Base-by-base conservation (phyloP, 2,329 filamentous ascomycete genomes). In the Westerdykella ornata region DNA sequence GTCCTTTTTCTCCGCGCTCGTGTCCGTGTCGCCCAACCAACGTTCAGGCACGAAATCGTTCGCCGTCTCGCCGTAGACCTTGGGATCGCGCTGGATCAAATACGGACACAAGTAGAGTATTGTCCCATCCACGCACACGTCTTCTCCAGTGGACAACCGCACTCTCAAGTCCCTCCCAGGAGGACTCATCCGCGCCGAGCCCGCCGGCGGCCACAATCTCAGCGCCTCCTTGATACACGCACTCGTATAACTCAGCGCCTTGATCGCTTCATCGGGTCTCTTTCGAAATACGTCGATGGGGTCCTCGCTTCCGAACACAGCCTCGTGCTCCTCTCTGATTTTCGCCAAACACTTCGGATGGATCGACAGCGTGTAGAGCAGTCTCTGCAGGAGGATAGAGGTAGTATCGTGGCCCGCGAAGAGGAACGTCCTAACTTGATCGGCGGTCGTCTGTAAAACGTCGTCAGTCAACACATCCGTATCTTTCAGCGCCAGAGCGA, bases 211-310 rank as follows among this genome's bases (percentile, higher is more conserved):
- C 55, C 72, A 76, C 8, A 80, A 56, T 6, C 76, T 69, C 5
- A 80, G 62, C 1, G 70, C 68, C 57, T 80, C 77, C 45, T 75
- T 75, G 46, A 77, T 70, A 17, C 75, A 69, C 5, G 75, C 76
- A 5, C 64, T 62, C 3, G 75, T 76, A 54, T 77, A 79, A 1
- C 68, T 63, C 18, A 80, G 66, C 8, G 46, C 48, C 45, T 70
- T 65, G 54, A 75, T 73, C 14, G 78, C 67, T 2, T 75, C 61
- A 16, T 68, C 61, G 0, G 73, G 70, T 22, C 70, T 63, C 2
- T 65, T 49, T 22, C 63, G 56, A 35, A 79, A 63, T 5, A 63
- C 55, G 1, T 60, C 52, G n/a, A 62, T 64, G 0, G 68, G 65
- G 12, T 63, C 55, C 20, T 70, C 61, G 0, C 66, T 35, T 4